Evolutionary conservation across 1,139 yeast species (phyloP).

Genomic region (Taphrina communis): DNA sequence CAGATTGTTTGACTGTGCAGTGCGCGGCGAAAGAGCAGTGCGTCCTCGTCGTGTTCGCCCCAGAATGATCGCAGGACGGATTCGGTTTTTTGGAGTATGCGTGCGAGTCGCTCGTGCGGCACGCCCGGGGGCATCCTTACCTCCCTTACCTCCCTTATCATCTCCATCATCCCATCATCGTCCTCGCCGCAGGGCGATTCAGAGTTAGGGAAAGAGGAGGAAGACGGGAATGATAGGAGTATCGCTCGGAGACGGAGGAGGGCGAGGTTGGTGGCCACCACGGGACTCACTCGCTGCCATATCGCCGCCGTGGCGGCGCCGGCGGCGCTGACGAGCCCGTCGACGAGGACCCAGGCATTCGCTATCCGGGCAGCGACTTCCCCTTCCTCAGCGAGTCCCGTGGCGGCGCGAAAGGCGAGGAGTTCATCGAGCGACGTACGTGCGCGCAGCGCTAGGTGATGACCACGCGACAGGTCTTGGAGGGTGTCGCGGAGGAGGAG

Average conservation of each 20-base stretch:
- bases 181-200: no score
- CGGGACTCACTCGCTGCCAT: slow-evolving; percentile 23
- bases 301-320: not conserved
- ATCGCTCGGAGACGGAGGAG: slow-evolving; percentile 25
- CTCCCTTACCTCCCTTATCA: not conserved
- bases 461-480: slow-evolving; percentile 20
- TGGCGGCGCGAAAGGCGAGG: slow-evolving; percentile 17
- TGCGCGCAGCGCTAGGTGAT: slow-evolving; percentile 23
- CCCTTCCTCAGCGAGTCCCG: not conserved
- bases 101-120: slow-evolving; percentile 4
- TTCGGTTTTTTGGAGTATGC: not conserved
- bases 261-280: slow-evolving; percentile 38
- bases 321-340: not conserved
- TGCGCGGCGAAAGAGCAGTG: slow-evolving; percentile 16
- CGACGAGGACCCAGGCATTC: slow-evolving; percentile 31
- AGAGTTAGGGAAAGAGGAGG: no score
- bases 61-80: slow-evolving; percentile 15
- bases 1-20: slow-evolving; percentile 1
- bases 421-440: slow-evolving; percentile 27
- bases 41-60: slow-evolving; percentile 30
- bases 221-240: not conserved
- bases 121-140: slow-evolving; percentile 22
- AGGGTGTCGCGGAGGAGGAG: slow-evolving; percentile 21
- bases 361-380: slow-evolving; percentile 17
- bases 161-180: not conserved